Evolutionary conservation across 2,329 filamentous ascomycete genomes (phyloP).

Genomic region (Gyromitra esculenta): DNA sequence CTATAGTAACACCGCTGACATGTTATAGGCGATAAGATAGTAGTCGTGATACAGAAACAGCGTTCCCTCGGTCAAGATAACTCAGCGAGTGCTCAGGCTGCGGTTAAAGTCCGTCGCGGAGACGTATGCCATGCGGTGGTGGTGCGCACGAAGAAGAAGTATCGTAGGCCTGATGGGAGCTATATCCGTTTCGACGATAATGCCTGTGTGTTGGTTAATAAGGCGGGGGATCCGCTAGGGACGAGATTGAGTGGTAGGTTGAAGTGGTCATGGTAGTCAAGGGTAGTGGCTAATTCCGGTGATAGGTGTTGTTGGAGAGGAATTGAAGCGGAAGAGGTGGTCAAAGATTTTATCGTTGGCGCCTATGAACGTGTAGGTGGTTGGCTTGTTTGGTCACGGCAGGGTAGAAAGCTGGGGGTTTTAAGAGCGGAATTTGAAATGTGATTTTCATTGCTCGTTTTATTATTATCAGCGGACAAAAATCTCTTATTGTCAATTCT

Average conservation of each 20-base stretch:
- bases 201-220: conserved; percentile 96
- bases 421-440: neutral
- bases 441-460: neutral
- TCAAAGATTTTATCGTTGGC: conserved; percentile 97
- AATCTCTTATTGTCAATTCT: conserved; percentile 19
- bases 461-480: conserved; percentile 18
- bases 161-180: conserved; percentile 86
- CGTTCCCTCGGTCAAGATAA: conserved; percentile 72
- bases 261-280: neutral
- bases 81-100: conserved; percentile 73
- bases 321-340: conserved; percentile 93
- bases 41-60: conserved; percentile 97
- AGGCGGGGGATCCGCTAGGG: conserved; percentile 93
- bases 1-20: neutral
- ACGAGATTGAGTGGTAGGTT: conserved; percentile 81
- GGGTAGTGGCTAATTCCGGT: conserved; percentile 45
- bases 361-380: conserved; percentile 75
- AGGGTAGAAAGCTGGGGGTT: neutral
- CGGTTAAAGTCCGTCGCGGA: conserved; percentile 94
- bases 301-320: conserved; percentile 81
- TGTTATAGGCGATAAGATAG: conserved; percentile 84
- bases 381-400: neutral
- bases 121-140: conserved; percentile 97
- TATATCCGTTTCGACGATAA: conserved; percentile 97
- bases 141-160: conserved; percentile 88